Conservation (phyloP, 1,284 basidiomycete species). For the Coniferiporia weirii region DNA sequence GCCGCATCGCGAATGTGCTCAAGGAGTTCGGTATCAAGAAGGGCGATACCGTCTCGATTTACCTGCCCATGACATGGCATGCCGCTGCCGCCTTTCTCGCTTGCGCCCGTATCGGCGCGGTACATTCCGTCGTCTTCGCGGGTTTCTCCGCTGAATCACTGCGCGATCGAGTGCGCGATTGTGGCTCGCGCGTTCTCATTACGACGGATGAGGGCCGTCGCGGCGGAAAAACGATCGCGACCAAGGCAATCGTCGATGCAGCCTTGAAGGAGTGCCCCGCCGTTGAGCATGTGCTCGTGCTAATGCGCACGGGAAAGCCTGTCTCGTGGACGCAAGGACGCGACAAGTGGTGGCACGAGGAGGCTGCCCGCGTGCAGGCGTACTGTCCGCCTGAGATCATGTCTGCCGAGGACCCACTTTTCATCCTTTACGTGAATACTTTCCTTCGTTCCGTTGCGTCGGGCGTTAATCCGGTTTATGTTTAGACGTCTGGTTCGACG, state of each 20-base stretch:
- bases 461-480: conserved; percentile 2
- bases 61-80: conserved; percentile 90
- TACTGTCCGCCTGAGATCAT: conserved; percentile 90
- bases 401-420: conserved; percentile 89
- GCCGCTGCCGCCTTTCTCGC: conserved; percentile 94
- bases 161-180: conserved; percentile 90
- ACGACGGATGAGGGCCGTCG: conserved; percentile 94
- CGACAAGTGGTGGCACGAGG: conserved; percentile 98
- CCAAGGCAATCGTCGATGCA: conserved; percentile 93
- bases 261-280: conserved; percentile 82
- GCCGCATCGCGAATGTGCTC: conserved; percentile 87
- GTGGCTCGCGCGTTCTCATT: conserved; percentile 85
- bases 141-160: conserved; percentile 98
- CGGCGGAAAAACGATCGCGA: conserved; percentile 93
- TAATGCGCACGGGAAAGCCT: conserved; percentile 82
- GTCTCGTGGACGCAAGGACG: conserved; percentile 83
- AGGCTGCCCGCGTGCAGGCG: conserved; percentile 75
- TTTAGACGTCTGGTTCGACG: conserved; percentile 88
- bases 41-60: conserved; percentile 92
- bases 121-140: conserved; percentile 99
- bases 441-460: not conserved
- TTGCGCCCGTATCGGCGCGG: conserved; percentile 93
- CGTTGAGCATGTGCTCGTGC: conserved; percentile 90
- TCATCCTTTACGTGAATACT: conserved; percentile 88
- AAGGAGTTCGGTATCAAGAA: conserved; percentile 89